These are phyloP conservation scores for Citrus cavaleriei DNA, from an alignment of 345 rosid species.

Conservation along the genomic window DNA sequence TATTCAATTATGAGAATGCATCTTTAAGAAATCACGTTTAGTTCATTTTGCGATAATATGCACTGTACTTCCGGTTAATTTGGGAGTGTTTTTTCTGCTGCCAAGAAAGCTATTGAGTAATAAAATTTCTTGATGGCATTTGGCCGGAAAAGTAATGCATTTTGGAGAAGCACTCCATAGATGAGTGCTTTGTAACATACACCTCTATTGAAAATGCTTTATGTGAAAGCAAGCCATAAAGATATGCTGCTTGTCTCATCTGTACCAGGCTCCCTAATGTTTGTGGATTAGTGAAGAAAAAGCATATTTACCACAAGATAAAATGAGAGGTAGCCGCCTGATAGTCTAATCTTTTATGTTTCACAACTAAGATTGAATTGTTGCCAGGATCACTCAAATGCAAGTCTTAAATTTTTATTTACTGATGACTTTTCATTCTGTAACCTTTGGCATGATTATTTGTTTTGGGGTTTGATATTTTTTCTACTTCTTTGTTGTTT, in stretches of 20 bases:
- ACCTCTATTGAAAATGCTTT: not conserved
- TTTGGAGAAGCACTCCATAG: not conserved
- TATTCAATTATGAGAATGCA: not conserved
- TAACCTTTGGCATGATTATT: not conserved
- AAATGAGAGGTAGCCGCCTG: no score
- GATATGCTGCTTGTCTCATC: not conserved
- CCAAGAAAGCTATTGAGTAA: not conserved
- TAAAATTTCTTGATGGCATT: not conserved
- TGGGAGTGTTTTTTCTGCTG: not conserved
- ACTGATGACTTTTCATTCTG: not conserved
- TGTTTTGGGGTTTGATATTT: conserved; percentile 9
- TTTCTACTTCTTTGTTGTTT: not conserved
- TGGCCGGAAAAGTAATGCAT: not conserved
- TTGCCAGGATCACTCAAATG: not conserved
- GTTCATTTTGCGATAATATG: not conserved
- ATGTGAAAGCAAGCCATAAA: not conserved
- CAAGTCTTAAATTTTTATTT: not conserved
- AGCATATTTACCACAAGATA: not conserved
- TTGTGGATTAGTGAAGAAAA: not conserved
- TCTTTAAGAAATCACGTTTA: not conserved
- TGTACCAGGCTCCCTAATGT: not conserved
- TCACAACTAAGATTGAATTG: not conserved
- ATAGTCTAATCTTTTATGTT: not conserved
- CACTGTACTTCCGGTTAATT: not conserved
- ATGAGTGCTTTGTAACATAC: not conserved